These are phyloP conservation scores for Aegilops bicornis DNA, from an alignment of 176 grass and related monocot genomes.

Conservation along the genomic window DNA sequence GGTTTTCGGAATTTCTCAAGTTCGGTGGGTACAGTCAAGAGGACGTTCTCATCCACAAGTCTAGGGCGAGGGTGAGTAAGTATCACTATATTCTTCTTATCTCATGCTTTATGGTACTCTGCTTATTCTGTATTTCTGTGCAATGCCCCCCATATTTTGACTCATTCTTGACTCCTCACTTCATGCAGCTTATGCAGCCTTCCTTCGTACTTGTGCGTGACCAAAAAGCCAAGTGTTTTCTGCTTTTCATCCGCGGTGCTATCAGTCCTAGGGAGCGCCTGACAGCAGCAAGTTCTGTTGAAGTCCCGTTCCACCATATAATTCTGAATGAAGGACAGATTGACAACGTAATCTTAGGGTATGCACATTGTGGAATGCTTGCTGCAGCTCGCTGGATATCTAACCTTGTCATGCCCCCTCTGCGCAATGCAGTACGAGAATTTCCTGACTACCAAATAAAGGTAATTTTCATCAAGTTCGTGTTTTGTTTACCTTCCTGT, in stretches of 20 bases:
- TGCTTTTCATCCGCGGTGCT: slow-evolving; percentile 83
- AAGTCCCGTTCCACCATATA: slow-evolving; percentile 88
- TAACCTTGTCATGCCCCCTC: slow-evolving; percentile 46
- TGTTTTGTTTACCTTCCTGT: not conserved
- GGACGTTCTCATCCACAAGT: slow-evolving; percentile 69
- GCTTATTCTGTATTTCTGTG: not conserved
- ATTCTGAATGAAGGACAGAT: slow-evolving; percentile 62
- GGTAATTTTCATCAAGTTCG: slow-evolving; percentile 35
- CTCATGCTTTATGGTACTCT: not conserved
- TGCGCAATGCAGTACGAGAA: slow-evolving; percentile 50
- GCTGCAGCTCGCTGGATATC: slow-evolving; percentile 71
- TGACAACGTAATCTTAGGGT: slow-evolving; percentile 66
- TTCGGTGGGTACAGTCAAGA: slow-evolving; percentile 72
- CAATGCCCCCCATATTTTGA: not conserved
- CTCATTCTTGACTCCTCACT: slow-evolving; percentile 21
- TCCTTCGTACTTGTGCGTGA: slow-evolving; percentile 71
- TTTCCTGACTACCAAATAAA: slow-evolving; percentile 75
- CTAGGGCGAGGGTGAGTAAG: slow-evolving; percentile 88
- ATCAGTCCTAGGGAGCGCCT: slow-evolving; percentile 79
- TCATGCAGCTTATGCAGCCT: slow-evolving; percentile 76
- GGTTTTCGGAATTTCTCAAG: slow-evolving; percentile 72
- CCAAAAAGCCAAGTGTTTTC: slow-evolving; percentile 67
- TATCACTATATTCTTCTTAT: slow-evolving; percentile 20
- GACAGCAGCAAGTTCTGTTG: slow-evolving; percentile 68
- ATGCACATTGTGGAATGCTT: slow-evolving; percentile 82